Evolutionary conservation across 2,329 filamentous ascomycete genomes (phyloP).

Genomic region (Hymenoscyphus albidus): DNA sequence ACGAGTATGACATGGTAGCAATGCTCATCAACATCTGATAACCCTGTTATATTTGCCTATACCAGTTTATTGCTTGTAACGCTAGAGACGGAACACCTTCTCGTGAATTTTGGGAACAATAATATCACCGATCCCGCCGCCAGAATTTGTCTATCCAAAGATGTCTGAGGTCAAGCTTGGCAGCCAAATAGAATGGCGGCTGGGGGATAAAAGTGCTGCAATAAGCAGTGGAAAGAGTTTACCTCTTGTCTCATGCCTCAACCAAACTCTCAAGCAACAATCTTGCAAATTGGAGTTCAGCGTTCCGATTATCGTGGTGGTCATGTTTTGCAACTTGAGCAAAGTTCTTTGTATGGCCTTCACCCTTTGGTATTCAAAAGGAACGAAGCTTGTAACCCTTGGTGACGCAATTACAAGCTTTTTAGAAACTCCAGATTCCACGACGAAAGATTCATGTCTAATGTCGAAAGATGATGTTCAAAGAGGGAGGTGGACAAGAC

Average conservation of each 20-base stretch:
- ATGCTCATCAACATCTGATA: neutral
- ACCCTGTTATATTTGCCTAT: neutral
- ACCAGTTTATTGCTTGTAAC: neutral
- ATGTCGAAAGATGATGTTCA: neutral
- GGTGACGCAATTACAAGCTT: conserved; percentile 9
- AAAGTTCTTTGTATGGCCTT: neutral
- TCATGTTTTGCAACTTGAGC: neutral
- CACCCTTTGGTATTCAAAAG: neutral
- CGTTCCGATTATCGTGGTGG: neutral
- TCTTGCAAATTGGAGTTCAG: neutral
- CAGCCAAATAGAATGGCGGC: neutral
- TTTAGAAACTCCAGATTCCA: neutral
- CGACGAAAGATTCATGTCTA: neutral
- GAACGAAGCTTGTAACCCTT: neutral
- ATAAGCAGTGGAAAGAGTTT: neutral
- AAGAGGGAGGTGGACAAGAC: neutral
- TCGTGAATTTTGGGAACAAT: neutral
- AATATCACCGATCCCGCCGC: neutral
- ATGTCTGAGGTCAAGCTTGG: neutral
- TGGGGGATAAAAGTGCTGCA: neutral
- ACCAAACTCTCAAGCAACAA: neutral
- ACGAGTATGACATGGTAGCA: neutral
- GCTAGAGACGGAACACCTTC: neutral
- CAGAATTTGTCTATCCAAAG: neutral
- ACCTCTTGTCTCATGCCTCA: neutral